Conservation (phyloP, 2,329 filamentous ascomycete species). For the Venturia nashicola region DNA sequence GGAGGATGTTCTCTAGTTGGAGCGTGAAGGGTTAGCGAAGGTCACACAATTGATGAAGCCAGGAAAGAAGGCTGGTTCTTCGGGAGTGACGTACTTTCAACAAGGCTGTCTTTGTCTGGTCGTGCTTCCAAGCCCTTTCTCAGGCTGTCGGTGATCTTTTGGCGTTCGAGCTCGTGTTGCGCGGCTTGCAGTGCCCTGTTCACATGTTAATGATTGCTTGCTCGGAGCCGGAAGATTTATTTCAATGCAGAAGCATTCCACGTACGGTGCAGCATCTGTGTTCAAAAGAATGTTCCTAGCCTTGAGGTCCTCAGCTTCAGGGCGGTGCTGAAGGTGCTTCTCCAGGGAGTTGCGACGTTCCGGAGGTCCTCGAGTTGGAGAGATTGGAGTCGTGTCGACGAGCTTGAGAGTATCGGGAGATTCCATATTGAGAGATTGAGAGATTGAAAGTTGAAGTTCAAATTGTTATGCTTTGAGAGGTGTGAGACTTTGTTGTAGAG, state of each 20-base stretch:
- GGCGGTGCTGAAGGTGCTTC: slow-evolving; percentile 35
- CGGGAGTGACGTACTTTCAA: slow-evolving; percentile 52
- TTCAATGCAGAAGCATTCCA: slow-evolving; percentile 5
- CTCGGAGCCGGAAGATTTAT: neutral
- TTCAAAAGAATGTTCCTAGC: slow-evolving; percentile 56
- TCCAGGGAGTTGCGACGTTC: slow-evolving; percentile 46
- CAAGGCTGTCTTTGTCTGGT: slow-evolving; percentile 59
- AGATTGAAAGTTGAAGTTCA: too few relatives aligned
- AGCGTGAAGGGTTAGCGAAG: neutral
- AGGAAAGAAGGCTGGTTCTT: slow-evolving; percentile 7
- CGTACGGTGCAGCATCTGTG: slow-evolving; percentile 54
- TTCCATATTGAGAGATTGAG: neutral
- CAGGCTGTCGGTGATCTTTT: slow-evolving; percentile 19
- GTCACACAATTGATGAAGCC: neutral
- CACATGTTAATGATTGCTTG: neutral
- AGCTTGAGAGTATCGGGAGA: neutral
- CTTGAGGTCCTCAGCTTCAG: slow-evolving; percentile 49
- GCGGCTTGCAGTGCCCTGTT: slow-evolving; percentile 49
- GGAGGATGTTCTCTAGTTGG: slow-evolving; percentile 70
- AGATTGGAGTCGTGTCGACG: slow-evolving; percentile 29
- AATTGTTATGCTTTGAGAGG: neutral
- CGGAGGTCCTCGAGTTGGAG: slow-evolving; percentile 32
- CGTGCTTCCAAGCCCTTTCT: slow-evolving; percentile 38
- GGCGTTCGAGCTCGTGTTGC: slow-evolving; percentile 51
- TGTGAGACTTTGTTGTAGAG: neutral